These are phyloP conservation scores for Trichosporon ovoides DNA, from an alignment of 1,284 basidiomycete species.

Conservation along the genomic window DNA sequence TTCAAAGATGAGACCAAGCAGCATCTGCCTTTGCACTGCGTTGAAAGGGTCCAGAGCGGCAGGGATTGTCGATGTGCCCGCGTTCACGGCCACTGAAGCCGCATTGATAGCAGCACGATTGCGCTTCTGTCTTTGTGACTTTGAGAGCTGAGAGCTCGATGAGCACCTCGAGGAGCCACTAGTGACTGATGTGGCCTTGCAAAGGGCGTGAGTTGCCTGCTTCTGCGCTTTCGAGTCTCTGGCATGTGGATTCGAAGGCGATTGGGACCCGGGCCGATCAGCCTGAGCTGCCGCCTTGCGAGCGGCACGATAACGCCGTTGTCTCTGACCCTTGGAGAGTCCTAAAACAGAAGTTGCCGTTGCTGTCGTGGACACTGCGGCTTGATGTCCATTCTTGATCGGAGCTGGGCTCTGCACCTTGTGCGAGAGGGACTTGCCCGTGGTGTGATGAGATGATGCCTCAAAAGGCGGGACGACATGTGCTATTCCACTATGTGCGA, in stretches of 20 bases:
- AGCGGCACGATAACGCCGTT: neutral
- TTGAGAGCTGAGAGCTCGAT: too few species aligned
- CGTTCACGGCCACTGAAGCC: neutral
- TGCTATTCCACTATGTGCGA: too few species aligned
- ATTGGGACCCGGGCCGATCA: neutral
- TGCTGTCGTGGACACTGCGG: too few species aligned
- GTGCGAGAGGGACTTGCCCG: too few species aligned
- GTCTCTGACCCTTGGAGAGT: too few species aligned
- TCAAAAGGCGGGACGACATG: too few species aligned
- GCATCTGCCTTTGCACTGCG: neutral
- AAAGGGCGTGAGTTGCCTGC: neutral
- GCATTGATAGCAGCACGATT: neutral
- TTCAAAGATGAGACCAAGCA: neutral
- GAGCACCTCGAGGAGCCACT: neutral
- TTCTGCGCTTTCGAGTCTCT: neutral
- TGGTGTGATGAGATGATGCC: too few species aligned
- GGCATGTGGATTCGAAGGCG: neutral
- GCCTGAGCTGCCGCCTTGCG: neutral
- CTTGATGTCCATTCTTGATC: too few species aligned
- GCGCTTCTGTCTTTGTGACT: neutral
- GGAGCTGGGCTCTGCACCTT: too few species aligned
- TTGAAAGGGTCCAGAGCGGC: neutral
- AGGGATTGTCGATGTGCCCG: neutral
- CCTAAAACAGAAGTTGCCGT: too few species aligned
- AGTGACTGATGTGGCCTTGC: neutral